phyloP scores from a whole-genome alignment of 352 stramenopile genomes.

The Thalassiosira mediterranea region DNA sequence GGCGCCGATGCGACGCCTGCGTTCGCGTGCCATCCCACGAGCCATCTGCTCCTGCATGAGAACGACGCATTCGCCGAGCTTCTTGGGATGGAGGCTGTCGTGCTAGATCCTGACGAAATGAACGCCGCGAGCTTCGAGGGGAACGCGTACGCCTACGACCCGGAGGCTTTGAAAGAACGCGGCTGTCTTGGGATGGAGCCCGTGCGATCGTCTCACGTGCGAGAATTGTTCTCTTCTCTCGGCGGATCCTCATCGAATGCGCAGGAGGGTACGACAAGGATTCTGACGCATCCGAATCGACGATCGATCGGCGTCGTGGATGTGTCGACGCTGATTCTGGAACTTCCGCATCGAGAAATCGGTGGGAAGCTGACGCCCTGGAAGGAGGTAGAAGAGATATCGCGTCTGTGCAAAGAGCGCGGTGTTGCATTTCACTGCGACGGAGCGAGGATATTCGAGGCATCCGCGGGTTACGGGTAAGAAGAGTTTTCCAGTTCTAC shows the following conservation, averaged over 20 bases:
- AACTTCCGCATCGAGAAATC: slow-evolving; percentile 83
- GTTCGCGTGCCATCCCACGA: slow-evolving; percentile 78
- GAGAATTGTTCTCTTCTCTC: slow-evolving; percentile 29
- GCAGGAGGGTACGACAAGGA: too few relatives aligned
- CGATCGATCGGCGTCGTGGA: slow-evolving; percentile 5
- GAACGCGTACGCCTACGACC: slow-evolving; percentile 14
- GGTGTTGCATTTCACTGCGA: slow-evolving; percentile 81
- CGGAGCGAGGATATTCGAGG: slow-evolving; percentile 83
- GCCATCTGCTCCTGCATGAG: slow-evolving; percentile 80
- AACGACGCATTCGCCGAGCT: slow-evolving; percentile 69
- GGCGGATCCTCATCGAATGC: slow-evolving; percentile 3
- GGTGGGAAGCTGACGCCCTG: slow-evolving; percentile 80
- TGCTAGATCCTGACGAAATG: slow-evolving; percentile 34
- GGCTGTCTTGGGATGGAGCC: slow-evolving; percentile 45
- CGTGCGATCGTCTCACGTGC: slow-evolving; percentile 49
- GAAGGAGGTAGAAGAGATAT: slow-evolving; percentile 69
- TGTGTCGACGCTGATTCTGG: slow-evolving; percentile 69
- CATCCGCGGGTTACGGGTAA: slow-evolving; percentile 49
- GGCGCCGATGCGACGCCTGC: slow-evolving; percentile 1
- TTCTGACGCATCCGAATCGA: slow-evolving; percentile 19
- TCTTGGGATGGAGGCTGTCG: slow-evolving; percentile 63
- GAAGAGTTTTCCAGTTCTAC: slow-evolving; percentile 10
- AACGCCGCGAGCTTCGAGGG: background rate
- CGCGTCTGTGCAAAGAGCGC: slow-evolving; percentile 40
- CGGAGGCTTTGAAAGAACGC: slow-evolving; percentile 33